These are phyloP conservation scores for Yamadazyma insecticola DNA, from an alignment of 805 yeast genomes.

Conservation along the genomic window DNA sequence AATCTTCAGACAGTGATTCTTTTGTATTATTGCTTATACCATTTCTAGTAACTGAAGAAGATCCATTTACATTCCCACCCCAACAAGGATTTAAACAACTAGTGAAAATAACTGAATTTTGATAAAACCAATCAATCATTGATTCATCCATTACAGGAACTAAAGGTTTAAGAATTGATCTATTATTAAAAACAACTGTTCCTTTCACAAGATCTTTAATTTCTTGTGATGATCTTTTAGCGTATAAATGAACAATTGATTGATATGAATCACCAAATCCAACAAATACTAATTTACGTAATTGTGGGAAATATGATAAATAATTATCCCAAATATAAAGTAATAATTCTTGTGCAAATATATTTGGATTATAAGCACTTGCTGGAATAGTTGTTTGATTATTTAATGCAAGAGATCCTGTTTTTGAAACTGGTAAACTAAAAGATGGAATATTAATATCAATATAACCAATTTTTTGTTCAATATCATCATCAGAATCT, in stretches of 20 bases:
- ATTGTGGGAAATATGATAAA: slow-evolving; percentile 62
- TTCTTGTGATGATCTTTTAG: slow-evolving; percentile 62
- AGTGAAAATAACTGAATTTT: slow-evolving; percentile 79
- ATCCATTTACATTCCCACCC: slow-evolving; percentile 32
- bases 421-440: slow-evolving; percentile 24
- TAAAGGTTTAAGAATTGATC: slow-evolving; percentile 66
- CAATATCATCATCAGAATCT: slow-evolving; percentile 13
- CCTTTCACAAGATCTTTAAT: slow-evolving; percentile 62
- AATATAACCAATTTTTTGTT: slow-evolving; percentile 58
- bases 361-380: slow-evolving; percentile 53
- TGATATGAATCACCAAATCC: slow-evolving; percentile 90
- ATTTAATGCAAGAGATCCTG: slow-evolving; percentile 22
- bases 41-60: slow-evolving; percentile 17
- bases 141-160: slow-evolving; percentile 88
- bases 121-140: slow-evolving; percentile 87
- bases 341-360: slow-evolving; percentile 71
- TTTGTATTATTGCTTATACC: slow-evolving; percentile 11
- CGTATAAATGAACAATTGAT: slow-evolving; percentile 80
- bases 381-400: slow-evolving; percentile 8
- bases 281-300: slow-evolving; percentile 67
- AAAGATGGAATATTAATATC: slow-evolving; percentile 77
- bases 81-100: slow-evolving; percentile 74
- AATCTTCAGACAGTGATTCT: slow-evolving; percentile 17
- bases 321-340: slow-evolving; percentile 89
- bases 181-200: slow-evolving; percentile 63